A percentile compares a stretch with the other conserved stretches of the same genome.
phyloP scores from a whole-genome alignment of 345 rosid genomes.

The Lepidium africanum region DNA sequence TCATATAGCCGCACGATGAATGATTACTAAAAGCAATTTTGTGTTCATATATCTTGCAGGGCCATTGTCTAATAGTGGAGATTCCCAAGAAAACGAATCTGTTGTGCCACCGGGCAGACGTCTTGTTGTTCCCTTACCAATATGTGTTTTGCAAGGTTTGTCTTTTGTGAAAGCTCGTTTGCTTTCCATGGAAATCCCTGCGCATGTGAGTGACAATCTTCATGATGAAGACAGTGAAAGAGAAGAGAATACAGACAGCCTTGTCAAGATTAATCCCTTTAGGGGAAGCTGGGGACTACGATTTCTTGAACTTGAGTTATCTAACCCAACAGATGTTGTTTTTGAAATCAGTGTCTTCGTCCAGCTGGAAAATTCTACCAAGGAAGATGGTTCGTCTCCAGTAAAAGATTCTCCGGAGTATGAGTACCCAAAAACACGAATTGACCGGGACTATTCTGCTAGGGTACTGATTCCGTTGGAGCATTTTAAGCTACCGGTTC shows the following conservation, averaged over 20 bases:
- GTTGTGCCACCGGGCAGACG: constrained; percentile 80
- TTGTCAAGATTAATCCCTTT: constrained; percentile 84
- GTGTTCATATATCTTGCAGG: constrained; percentile 35
- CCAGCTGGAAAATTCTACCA: constrained; percentile 54
- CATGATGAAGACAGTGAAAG: constrained; percentile 43
- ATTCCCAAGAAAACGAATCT: constrained; percentile 39
- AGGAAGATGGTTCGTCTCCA: constrained; percentile 39
- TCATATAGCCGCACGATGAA: not conserved
- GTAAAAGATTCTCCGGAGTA: constrained; percentile 51
- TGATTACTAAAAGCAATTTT: not conserved
- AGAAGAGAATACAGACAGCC: constrained; percentile 57
- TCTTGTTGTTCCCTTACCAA: constrained; percentile 77
- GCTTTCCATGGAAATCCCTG: constrained; percentile 98
- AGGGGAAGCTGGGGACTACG: constrained; percentile 99
- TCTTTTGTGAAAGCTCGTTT: constrained; percentile 89
- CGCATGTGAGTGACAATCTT: constrained; percentile 67
- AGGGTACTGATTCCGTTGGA: constrained; percentile 93
- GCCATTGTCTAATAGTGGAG: constrained; percentile 42
- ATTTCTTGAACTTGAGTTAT: constrained; percentile 88
- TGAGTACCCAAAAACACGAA: constrained; percentile 79
- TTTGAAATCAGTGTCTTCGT: constrained; percentile 85
- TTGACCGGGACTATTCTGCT: constrained; percentile 84
- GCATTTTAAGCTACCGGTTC: constrained; percentile 90
- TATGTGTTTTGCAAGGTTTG: constrained; percentile 85
- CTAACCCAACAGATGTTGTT: constrained; percentile 90